Evolutionary conservation across 2,329 filamentous ascomycete species (phyloP), one percentile per base, ranked within the genome.

Genomic region (Zymoseptoria brevis): DNA sequence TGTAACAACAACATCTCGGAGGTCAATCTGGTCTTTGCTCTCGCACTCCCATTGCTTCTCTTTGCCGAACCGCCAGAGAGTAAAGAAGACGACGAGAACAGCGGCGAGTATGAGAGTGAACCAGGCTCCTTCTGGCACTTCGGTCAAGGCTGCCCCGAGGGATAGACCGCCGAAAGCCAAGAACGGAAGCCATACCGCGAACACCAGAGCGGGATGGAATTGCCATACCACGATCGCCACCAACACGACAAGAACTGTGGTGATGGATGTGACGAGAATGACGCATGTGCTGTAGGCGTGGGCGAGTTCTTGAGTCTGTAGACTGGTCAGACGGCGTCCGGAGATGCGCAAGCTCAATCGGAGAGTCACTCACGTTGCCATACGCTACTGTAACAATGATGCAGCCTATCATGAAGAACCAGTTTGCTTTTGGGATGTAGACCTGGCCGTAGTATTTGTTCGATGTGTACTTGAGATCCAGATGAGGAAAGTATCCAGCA

Each of bases 251-350:
- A 92, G 84, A 71, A 82, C 87, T 0, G 88, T 91, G 55, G 86
- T 87, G 67, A 91, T 84, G 69, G 90, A 89, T 0, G 87, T 89
- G 45, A 91, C 88, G 50, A 88, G 82, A 64, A 91, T 89, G 68
- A 91, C 88, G 64, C 88, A 92, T 8, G 89, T 85, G 45, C 88
- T 87, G 66, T 91, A 91, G 0, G 88, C 88, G 66, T 90, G 85
- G 22, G 88, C 88, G 0, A 90, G 79, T 57, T 79, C 78, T 19
- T 84, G 87, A 0, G 86, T 88, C 79, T 63, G 21, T 8, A 26
- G 13, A 49, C 13, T 55, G 19, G 53, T 54, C 24, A 79, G 52
- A 1, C 83, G 87, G 0, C 86, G 87, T 79, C 83, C 60, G 55
- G 57, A 30, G 13, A 48, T 24, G 57, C 21, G 21, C 21, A 22